phyloP scores from a whole-genome alignment of 129 eudicot species.

The Chrysanthemum makinoi region DNA sequence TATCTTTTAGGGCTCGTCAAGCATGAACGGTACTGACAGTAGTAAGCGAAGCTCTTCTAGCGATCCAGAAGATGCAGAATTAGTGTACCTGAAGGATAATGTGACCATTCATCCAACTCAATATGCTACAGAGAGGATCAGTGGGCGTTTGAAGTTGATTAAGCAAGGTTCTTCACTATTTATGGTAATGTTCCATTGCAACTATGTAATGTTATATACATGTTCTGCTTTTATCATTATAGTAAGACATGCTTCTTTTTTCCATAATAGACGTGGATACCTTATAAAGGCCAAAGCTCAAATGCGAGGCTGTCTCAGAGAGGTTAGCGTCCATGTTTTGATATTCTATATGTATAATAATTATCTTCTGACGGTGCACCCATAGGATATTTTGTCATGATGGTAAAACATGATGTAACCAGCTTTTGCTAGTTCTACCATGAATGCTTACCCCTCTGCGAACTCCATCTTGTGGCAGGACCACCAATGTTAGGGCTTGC shows the following conservation, averaged over 20 bases:
- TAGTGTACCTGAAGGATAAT: constrained; percentile 70
- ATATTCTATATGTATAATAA: constrained; percentile 7
- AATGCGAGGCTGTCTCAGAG: constrained; percentile 74
- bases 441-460: background rate
- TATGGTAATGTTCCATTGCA: constrained; percentile 43
- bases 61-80: constrained; percentile 67
- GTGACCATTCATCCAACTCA: constrained; percentile 90
- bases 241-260: constrained; percentile 15
- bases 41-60: constrained; percentile 46
- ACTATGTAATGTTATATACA: background rate
- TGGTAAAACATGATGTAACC: constrained; percentile 3
- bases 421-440: background rate
- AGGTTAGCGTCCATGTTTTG: constrained; percentile 50
- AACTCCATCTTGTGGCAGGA: constrained; percentile 10
- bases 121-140: constrained; percentile 68
- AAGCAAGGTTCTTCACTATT: constrained; percentile 68
- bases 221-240: constrained; percentile 8
- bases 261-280: constrained; percentile 80
- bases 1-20: constrained; percentile 61
- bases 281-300: constrained; percentile 83
- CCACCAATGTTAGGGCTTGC: background rate
- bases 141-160: constrained; percentile 82
- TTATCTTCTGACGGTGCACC: constrained; percentile 12
- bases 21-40: constrained; percentile 59
- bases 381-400: background rate